phyloP scores from a whole-genome alignment of 2,329 filamentous ascomycete genomes.

The Neopestalotiopsis sp. region DNA sequence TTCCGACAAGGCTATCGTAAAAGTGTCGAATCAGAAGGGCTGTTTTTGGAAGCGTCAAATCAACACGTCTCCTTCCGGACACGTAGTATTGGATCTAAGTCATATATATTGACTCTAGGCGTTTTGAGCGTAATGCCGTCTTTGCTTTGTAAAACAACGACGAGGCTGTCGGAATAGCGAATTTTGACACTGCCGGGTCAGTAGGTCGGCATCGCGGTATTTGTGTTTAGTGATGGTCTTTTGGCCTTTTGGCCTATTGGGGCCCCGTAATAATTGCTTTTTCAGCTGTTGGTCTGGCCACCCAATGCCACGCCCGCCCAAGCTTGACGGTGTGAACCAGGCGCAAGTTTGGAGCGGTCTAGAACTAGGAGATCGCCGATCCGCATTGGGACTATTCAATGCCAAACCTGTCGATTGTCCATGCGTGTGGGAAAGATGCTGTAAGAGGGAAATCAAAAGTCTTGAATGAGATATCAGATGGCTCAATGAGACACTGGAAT shows the following conservation, averaged over 20 bases:
- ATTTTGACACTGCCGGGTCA: not conserved
- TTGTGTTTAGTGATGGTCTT: not conserved
- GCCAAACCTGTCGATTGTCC: conserved; percentile 11
- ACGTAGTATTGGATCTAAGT: not conserved
- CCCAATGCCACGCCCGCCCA: not conserved
- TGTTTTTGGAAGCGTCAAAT: not conserved
- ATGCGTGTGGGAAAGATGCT: not conserved
- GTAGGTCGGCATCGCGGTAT: not conserved
- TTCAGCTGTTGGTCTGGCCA: conserved; percentile 8
- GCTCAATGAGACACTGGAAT: not conserved
- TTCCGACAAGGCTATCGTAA: not conserved
- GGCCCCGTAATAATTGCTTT: conserved; percentile 3
- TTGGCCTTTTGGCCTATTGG: not conserved
- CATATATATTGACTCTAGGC: not conserved
- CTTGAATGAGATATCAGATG: not conserved
- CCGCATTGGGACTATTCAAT: conserved; percentile 12
- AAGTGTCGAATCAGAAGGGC: not conserved
- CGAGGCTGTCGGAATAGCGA: not conserved
- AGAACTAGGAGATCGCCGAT: conserved; percentile 8
- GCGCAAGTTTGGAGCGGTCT: conserved; percentile 11
- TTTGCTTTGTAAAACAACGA: not conserved
- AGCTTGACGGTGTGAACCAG: conserved; percentile 1
- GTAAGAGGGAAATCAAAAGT: not conserved
- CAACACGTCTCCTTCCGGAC: not conserved
- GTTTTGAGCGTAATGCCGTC: not conserved